A percentile compares a stretch with the other conserved stretches of the same genome.
phyloP scores from a whole-genome alignment of 2,329 filamentous ascomycete species.

The Aspergillus pseudotamarii region DNA sequence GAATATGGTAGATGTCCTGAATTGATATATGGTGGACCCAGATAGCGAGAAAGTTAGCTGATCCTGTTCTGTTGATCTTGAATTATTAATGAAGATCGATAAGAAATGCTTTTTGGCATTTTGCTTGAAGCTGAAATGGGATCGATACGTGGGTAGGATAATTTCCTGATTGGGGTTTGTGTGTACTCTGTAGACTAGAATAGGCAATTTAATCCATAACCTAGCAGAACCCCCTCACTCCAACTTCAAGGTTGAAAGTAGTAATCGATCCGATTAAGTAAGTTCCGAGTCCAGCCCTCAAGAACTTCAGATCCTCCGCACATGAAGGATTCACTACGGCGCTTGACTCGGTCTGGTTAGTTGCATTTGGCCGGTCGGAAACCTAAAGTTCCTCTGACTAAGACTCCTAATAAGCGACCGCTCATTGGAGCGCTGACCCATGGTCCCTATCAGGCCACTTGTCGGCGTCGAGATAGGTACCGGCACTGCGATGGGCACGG shows the following conservation, averaged over 20 bases:
- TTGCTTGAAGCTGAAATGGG: not conserved
- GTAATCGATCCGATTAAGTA: not conserved
- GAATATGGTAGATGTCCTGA: not conserved
- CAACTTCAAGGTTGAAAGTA: not conserved
- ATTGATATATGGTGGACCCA: not conserved
- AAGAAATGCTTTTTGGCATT: not conserved
- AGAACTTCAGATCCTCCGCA: not conserved
- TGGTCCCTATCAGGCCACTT: slow-evolving; percentile 23
- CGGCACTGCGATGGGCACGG: not conserved
- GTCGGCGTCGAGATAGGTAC: slow-evolving; percentile 3
- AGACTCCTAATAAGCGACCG: slow-evolving; percentile 29
- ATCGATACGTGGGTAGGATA: not conserved
- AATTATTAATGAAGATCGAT: too few species aligned
- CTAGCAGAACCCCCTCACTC: not conserved
- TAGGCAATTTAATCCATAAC: not conserved
- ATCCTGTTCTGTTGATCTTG: not conserved
- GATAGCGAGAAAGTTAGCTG: not conserved
- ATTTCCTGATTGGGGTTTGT: not conserved
- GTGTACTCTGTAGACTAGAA: not conserved
- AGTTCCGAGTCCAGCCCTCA: not conserved
- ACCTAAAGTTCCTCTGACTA: slow-evolving; percentile 18
- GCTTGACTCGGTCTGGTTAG: not conserved
- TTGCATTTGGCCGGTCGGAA: not conserved
- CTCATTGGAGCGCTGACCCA: slow-evolving; percentile 24
- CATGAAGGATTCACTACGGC: not conserved